phyloP scores from a whole-genome alignment of 129 eudicot species.

The Arctium lappa region DNA sequence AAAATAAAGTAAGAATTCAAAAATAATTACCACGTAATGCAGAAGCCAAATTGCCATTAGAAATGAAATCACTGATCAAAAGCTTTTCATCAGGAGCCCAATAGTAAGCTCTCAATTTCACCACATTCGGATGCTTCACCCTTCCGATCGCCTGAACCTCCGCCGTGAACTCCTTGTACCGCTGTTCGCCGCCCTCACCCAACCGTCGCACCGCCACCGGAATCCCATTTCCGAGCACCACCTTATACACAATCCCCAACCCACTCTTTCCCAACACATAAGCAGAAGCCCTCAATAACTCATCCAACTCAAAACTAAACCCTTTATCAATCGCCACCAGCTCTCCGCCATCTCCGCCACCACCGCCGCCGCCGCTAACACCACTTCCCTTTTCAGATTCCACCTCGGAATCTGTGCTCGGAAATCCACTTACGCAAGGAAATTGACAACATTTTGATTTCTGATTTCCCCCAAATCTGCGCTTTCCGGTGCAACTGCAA shows the following conservation, averaged over 20 bases:
- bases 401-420: conserved; percentile 53
- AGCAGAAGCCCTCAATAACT: conserved; percentile 91
- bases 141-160: conserved; percentile 89
- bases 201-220: conserved; percentile 95
- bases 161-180: conserved; percentile 84
- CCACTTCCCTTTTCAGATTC: conserved; percentile 72
- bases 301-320: conserved; percentile 77
- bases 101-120: conserved; percentile 88
- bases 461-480: conserved; percentile 64
- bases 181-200: conserved; percentile 96
- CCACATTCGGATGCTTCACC: conserved; percentile 92
- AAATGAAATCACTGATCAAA: conserved; percentile 84
- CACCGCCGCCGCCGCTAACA: conserved; percentile 29
- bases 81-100: conserved; percentile 99
- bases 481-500: conserved; percentile 75
- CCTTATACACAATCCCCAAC: conserved; percentile 94
- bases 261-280: conserved; percentile 96
- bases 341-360: conserved; percentile 63
- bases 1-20: background rate
- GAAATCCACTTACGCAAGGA: conserved; percentile 51
- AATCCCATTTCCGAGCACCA: conserved; percentile 85
- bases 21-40: conserved; percentile 63
- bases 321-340: conserved; percentile 92
- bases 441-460: conserved; percentile 40
- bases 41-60: conserved; percentile 87